A percentile compares a stretch with the other conserved stretches of the same genome.
phyloP scores from a whole-genome alignment of 352 stramenopile species.

The Pythium brachiatum region DNA sequence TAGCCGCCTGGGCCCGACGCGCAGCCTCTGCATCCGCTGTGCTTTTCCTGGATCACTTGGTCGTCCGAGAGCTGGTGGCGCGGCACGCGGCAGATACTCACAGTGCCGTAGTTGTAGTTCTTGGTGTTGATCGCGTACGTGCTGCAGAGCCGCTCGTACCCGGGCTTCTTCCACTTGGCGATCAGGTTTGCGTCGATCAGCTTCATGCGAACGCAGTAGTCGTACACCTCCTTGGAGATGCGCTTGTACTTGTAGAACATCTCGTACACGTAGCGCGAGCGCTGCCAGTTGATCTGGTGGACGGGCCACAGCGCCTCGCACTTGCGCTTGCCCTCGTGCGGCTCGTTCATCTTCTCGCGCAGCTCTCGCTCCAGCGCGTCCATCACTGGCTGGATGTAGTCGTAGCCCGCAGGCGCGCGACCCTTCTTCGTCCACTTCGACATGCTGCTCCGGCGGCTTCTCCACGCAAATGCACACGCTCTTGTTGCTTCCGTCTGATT shows the following conservation, averaged over 20 bases:
- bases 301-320: slow-evolving; percentile 98
- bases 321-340: slow-evolving; percentile 96
- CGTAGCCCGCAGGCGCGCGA: slow-evolving; percentile 91
- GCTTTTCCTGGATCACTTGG: slow-evolving; percentile 89
- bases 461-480: too few relatives aligned
- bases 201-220: slow-evolving; percentile 96
- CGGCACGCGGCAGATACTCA: slow-evolving; percentile 97
- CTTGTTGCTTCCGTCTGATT: background rate
- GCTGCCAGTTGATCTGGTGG: slow-evolving; percentile 99
- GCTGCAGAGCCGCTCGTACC: slow-evolving; percentile 97
- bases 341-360: slow-evolving; percentile 97
- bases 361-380: slow-evolving; percentile 97
- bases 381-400: slow-evolving; percentile 94
- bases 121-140: slow-evolving; percentile 99
- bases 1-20: slow-evolving; percentile 90
- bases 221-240: slow-evolving; percentile 96
- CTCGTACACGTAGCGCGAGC: slow-evolving; percentile 98
- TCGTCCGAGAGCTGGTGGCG: slow-evolving; percentile 90
- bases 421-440: slow-evolving; percentile 87
- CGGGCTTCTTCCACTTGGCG: slow-evolving; percentile 99
- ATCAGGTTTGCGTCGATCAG: slow-evolving; percentile 97
- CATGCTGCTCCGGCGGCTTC: slow-evolving; percentile 36
- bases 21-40: slow-evolving; percentile 97
- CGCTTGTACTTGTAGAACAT: slow-evolving; percentile 98
- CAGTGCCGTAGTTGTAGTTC: slow-evolving; percentile 99